Evolutionary conservation across 345 rosid genomes (phyloP).

Genomic region (Citrus sinensis): DVS_A1.0 CM039162.1:20558001-20558500

Average conservation of each 20-base stretch:
- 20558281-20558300: constrained; percentile 56
- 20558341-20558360: constrained; percentile 30
- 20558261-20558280: constrained; percentile 46
- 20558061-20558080: constrained; percentile 51
- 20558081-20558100: constrained; percentile 78
- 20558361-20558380: constrained; percentile 55
- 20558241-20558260: constrained; percentile 51
- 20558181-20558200: constrained; percentile 57
- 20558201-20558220: constrained; percentile 47
- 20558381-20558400: constrained; percentile 43
- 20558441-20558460: constrained; percentile 24
- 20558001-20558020: constrained; percentile 32
- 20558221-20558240: constrained; percentile 66
- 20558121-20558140: constrained; percentile 77
- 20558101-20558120: constrained; percentile 56
- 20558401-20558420: constrained; percentile 28
- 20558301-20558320: constrained; percentile 57
- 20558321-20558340: constrained; percentile 35
- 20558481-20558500: not conserved
- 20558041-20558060: constrained; percentile 23
- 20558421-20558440: constrained; percentile 66
- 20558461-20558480: not conserved
- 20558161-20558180: constrained; percentile 39
- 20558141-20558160: constrained; percentile 40
- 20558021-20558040: constrained; percentile 14